Evolutionary conservation across 768 basidiomycete genomes (phyloP), one percentile per base, ranked within the genome.

Genomic region (Mycena rosella): DNA sequence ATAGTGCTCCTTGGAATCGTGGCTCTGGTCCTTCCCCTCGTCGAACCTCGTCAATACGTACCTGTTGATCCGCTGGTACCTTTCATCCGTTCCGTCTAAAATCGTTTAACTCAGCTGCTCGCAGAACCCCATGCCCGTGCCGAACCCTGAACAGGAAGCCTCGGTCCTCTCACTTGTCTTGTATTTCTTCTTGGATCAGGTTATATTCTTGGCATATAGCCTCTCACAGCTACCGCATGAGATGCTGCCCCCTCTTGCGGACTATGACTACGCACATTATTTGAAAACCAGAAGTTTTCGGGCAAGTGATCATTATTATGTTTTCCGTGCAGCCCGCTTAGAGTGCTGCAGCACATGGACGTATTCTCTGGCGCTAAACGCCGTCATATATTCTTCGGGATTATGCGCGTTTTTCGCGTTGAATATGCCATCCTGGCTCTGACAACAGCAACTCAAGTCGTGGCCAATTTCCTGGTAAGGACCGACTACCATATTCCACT

Each of bases 211-310:
- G 9, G 86, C 82, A 1, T 81, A 81, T 65, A 75, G 79, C 20
- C 73, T 83, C 20, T 69, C 82, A 5, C 86, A 86, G 72, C 72
- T 89, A 1, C 71, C 83, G 2, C 76, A 78, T 38, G 87, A 90
- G 47, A 73, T 89, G 59, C 77, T 90, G 49, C 90, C 89, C 20
- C 88, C 87, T 5, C 85, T 91, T 77, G 85, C 85, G 2, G 89
- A 90, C 68, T 86, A 87, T 56, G 90, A 92, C 64, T 61, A 63
- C 57, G 68, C 75, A 3, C 62, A 72, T 20, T 30, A 74, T 68
- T 48, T 78, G 32, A 73, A 70, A n/a, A 73, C 60, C n/a, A 73
- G 68, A 24, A 73, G 68, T 51, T 81, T 81, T 57, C 73, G 70
- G 40, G 81, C 80, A 59, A 49, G 38, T 68, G 52, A 60, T 65